Percentiles rank a stretch among this genome's conserved stretches.
Evolutionary conservation across 495 filamentous ascomycete genomes (phyloP).

Genomic region (Podospora fimiseda): DNA sequence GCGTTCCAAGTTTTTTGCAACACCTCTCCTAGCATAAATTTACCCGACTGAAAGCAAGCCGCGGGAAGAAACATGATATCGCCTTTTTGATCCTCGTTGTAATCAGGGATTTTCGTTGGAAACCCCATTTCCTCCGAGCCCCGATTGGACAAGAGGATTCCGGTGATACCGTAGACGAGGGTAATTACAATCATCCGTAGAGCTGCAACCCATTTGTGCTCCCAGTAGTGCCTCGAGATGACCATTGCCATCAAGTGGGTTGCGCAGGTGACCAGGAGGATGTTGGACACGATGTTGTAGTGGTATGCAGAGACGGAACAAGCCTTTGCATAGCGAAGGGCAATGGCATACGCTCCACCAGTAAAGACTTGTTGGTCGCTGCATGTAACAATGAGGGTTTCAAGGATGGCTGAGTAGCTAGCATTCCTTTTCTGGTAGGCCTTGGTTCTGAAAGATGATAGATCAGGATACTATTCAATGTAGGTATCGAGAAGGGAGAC

Average conservation of each 20-base stretch:
- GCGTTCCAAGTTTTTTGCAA: slow-evolving; percentile 11
- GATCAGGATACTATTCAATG: background rate
- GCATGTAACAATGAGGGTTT: slow-evolving; percentile 31
- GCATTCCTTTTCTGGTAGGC: background rate
- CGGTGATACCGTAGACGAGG: slow-evolving; percentile 23
- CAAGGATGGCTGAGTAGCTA: slow-evolving; percentile 27
- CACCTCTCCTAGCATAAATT: slow-evolving; percentile 6
- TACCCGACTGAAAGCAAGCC: slow-evolving; percentile 25
- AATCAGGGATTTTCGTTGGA: slow-evolving; percentile 20
- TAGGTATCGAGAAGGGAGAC: no score
- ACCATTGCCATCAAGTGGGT: slow-evolving; percentile 35
- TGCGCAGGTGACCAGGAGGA: slow-evolving; percentile 34
- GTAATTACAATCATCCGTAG: slow-evolving; percentile 24
- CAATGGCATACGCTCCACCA: slow-evolving; percentile 31
- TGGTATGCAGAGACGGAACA: slow-evolving; percentile 38
- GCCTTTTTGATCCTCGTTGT: slow-evolving; percentile 13
- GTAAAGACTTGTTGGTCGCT: slow-evolving; percentile 41
- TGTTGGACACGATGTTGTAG: slow-evolving; percentile 37
- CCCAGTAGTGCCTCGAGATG: slow-evolving; percentile 32
- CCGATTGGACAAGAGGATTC: slow-evolving; percentile 26
- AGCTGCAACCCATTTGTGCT: slow-evolving; percentile 20
- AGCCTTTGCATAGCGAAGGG: slow-evolving; percentile 30
- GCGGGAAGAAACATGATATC: slow-evolving; percentile 26
- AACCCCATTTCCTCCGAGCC: slow-evolving; percentile 18
- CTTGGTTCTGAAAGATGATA: slow-evolving; percentile 3